Evolutionary conservation across 106 monocot species (phyloP).

Genomic region (Allium fistulosum): DNA sequence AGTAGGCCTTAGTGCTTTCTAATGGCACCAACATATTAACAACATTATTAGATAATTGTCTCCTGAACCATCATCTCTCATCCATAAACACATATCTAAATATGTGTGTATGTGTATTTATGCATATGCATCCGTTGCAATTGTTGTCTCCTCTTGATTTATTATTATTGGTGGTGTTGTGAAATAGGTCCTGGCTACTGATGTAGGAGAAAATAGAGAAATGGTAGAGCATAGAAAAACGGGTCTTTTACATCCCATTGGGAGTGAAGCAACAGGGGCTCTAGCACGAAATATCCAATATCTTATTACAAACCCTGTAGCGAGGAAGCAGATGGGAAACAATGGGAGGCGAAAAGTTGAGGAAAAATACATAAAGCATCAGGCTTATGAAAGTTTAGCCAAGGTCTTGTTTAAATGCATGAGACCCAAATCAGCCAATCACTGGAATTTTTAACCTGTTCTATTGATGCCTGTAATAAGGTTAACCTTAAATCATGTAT

Average conservation of each 20-base stretch:
- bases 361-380: slow-evolving; percentile 59
- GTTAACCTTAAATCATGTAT: no score
- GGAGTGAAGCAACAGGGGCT: slow-evolving; percentile 32
- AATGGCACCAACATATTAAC: no score
- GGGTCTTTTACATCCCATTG: slow-evolving; percentile 77
- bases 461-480: no score
- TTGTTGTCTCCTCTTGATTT: no score
- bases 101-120: no score
- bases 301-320: slow-evolving; percentile 37
- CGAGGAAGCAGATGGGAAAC: slow-evolving; percentile 55
- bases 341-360: slow-evolving; percentile 55
- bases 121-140: no score
- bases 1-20: no score
- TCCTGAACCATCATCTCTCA: no score
- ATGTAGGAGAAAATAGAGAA: slow-evolving; percentile 83
- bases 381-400: slow-evolving; percentile 52
- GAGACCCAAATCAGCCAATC: slow-evolving; percentile 29
- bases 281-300: slow-evolving; percentile 64
- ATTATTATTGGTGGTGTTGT: no score
- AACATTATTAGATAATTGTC: no score
- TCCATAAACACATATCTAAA: no score
- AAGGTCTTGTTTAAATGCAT: slow-evolving; percentile 56
- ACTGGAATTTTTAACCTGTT: no score
- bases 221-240: slow-evolving; percentile 73
- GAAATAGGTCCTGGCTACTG: slow-evolving; percentile 73